A percentile compares a stretch with the other conserved stretches of the same genome.
phyloP scores from a whole-genome alignment of 2,329 filamentous ascomycete species.

The Epichloe aotearoae region DNA sequence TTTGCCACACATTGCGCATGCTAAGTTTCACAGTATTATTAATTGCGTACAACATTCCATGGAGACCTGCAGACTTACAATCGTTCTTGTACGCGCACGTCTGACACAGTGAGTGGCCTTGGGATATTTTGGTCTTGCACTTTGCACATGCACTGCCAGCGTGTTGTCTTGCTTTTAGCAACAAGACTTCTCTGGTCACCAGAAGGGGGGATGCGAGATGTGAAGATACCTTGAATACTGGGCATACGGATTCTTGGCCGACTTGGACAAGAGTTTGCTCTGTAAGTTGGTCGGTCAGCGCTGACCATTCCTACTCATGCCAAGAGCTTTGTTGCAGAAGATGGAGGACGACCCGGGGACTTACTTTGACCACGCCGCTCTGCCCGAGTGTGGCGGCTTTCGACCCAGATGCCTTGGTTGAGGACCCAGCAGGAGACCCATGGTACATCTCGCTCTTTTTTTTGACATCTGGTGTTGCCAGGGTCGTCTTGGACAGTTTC shows the following conservation, averaged over 20 bases:
- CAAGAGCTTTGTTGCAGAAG: no score
- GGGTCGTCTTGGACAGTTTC: conserved; percentile 43
- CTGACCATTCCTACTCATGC: no score
- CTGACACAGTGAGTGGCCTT: conserved; percentile 47
- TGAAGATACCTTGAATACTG: conserved; percentile 35
- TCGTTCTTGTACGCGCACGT: conserved; percentile 50
- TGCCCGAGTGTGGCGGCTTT: conserved; percentile 42
- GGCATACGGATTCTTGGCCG: conserved; percentile 53
- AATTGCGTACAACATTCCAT: no score
- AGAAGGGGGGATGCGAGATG: no score
- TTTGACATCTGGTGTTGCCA: conserved; percentile 52
- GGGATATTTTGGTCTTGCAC: conserved; percentile 51
- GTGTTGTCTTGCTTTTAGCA: neutral
- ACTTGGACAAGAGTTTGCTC: conserved; percentile 52
- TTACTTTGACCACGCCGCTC: conserved; percentile 46
- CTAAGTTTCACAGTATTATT: conserved; percentile 20
- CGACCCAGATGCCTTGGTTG: conserved; percentile 24
- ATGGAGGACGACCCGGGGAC: neutral
- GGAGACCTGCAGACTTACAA: conserved; percentile 25
- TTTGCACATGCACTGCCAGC: conserved; percentile 37
- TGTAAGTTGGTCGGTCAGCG: conserved; percentile 13
- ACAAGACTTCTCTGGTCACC: no score
- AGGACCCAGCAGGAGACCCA: conserved; percentile 35
- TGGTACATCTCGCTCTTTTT: conserved; percentile 55
- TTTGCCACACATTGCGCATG: conserved; percentile 52